Evolutionary conservation across 2,329 filamentous ascomycete genomes (phyloP), one percentile per base, ranked within the genome.

Genomic region (Penicillium thymicola): DNA sequence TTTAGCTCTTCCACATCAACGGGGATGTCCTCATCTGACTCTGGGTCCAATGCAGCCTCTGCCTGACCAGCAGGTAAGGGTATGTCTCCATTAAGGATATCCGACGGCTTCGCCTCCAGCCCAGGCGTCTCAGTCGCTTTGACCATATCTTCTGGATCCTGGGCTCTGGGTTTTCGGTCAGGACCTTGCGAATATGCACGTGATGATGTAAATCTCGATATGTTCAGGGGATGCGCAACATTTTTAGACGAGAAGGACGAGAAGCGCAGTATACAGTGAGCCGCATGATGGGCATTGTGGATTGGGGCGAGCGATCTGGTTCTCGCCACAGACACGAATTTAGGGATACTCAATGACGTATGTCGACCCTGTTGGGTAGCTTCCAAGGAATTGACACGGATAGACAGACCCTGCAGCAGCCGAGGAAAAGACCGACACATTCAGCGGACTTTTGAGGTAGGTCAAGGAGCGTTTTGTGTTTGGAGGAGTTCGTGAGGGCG

Each of bases 1-100:
- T 83, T 79, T 48, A 86, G 73, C 64, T 86, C 84, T 64, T 83
- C 81, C 40, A 81, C 78, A 25, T 84, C 80, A 10, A 78, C 76
- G 5, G 71, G 71, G 23, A 81, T 75, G 50, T 81, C 80, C 25
- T 75, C 79, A 18, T 83, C 81, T 1, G 75, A 81, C 67, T 86
- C 84, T 18, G 81, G 80, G 66, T 85, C 81, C 30, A 75, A 54
- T 14, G 62, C 50, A 11, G 54, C 61, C 18, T 70, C 66, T 9
- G 58, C 60, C 37, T 60, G 59, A 28, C 58, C 62, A 54, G 54
- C 60, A 49, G 64, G 51, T 27, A 44, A 21, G 5, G 25, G 25
- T 25, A 48, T 47, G 30, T 61, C 57, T 9, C 54, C 63, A 54
- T 66, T 60, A 30, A 65, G 58, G 2, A 65, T 55, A 38, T 65